Evolutionary conservation across 495 filamentous ascomycete species (phyloP).

Genomic region (Elaphomyces granulatus): DNA sequence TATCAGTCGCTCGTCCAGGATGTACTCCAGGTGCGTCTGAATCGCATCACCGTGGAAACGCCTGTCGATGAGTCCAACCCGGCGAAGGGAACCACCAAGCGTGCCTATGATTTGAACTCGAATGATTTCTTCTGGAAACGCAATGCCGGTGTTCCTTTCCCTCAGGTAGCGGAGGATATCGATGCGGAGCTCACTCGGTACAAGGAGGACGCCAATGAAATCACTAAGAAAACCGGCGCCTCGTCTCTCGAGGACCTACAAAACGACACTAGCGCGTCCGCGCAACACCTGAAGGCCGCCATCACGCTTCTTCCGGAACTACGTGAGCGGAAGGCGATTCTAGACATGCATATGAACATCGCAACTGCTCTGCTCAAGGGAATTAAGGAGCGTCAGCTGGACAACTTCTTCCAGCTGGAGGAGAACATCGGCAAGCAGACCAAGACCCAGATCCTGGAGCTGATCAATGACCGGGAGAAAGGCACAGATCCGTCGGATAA

Average conservation of each 20-base stretch:
- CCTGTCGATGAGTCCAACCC: slow-evolving; percentile 61
- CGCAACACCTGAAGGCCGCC: slow-evolving; percentile 88
- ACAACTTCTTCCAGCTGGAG: slow-evolving; percentile 93
- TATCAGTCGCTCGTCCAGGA: slow-evolving; percentile 96
- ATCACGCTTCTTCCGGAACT: slow-evolving; percentile 88
- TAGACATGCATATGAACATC: slow-evolving; percentile 99
- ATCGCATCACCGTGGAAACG: slow-evolving; percentile 88
- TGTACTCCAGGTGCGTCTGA: slow-evolving; percentile 84
- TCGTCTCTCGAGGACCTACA: slow-evolving; percentile 88
- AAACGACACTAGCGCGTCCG: slow-evolving; percentile 73
- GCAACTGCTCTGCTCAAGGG: slow-evolving; percentile 72
- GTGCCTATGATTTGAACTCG: slow-evolving; percentile 74
- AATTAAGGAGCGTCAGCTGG: slow-evolving; percentile 86
- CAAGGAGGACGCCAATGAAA: slow-evolving; percentile 86
- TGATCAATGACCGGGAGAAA: slow-evolving; percentile 68
- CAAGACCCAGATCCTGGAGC: slow-evolving; percentile 76
- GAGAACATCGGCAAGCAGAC: slow-evolving; percentile 88
- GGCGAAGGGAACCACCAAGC: slow-evolving; percentile 56
- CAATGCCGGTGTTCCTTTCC: slow-evolving; percentile 87
- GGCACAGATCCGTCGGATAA: slow-evolving; percentile 79
- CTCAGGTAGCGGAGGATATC: slow-evolving; percentile 93
- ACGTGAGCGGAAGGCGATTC: slow-evolving; percentile 72
- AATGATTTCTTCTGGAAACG: slow-evolving; percentile 97
- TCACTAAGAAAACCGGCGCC: slow-evolving; percentile 89
- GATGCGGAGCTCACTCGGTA: slow-evolving; percentile 84